Conservation (phyloP, 179 eudicot genomes). For the Patellifolia procumbens region DNA sequence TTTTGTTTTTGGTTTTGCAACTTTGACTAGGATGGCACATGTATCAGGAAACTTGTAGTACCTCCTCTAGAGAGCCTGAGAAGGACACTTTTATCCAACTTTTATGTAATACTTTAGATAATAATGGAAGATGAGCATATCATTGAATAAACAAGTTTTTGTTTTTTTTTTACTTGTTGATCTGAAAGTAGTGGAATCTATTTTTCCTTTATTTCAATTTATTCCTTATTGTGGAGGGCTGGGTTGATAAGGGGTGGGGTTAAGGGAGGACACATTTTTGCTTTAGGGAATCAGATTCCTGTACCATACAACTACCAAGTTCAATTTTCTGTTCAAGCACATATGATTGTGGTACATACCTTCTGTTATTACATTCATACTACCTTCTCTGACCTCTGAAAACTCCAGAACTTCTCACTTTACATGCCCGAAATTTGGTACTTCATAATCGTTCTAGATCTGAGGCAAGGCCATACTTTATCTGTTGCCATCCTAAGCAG, state of each 20-base stretch:
- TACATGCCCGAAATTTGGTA: neutral
- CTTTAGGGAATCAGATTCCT: slow-evolving; percentile 17
- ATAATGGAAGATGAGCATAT: neutral
- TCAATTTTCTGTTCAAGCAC: neutral
- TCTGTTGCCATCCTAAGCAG: neutral
- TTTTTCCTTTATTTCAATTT: slow-evolving; percentile 4
- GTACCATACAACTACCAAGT: neutral
- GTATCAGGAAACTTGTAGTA: neutral
- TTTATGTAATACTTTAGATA: neutral
- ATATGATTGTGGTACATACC: neutral
- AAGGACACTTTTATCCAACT: neutral
- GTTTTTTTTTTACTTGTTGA: neutral
- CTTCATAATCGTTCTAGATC: neutral
- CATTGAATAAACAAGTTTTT: neutral
- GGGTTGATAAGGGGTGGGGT: neutral
- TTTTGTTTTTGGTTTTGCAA: neutral
- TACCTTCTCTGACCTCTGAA: neutral
- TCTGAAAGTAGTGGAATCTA: neutral
- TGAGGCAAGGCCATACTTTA: slow-evolving; percentile 11
- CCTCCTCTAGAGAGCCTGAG: neutral
- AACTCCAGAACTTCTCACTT: neutral
- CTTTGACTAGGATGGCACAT: neutral
- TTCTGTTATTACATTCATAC: neutral
- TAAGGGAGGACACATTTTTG: neutral
- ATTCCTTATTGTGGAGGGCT: neutral